These are phyloP conservation scores for Rhodotorula babjevae DNA, from an alignment of 768 basidiomycete species.

Conservation along the genomic window DNA sequence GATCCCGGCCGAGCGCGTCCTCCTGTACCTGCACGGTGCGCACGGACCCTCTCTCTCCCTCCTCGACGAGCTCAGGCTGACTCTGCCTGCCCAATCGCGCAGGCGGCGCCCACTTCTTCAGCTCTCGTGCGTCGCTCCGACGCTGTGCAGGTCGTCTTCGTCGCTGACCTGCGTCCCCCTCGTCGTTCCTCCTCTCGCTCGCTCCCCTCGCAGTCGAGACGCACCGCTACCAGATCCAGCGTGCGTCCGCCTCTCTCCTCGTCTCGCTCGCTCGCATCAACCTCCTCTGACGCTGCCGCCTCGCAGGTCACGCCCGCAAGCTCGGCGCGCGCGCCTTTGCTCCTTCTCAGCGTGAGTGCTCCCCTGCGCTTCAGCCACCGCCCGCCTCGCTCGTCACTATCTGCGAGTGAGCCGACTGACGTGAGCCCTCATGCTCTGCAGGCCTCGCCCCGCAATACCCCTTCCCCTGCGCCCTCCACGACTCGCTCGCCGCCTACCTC, in stretches of 20 bases:
- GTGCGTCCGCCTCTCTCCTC: neutral
- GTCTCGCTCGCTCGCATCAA: no score
- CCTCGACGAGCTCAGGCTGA: neutral
- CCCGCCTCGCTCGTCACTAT: no score
- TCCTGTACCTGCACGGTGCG: slow-evolving; percentile 48
- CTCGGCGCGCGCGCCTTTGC: slow-evolving; percentile 48
- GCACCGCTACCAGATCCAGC: slow-evolving; percentile 47
- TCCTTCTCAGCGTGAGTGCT: slow-evolving; percentile 21
- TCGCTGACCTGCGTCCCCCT: neutral
- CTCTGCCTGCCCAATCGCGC: no score
- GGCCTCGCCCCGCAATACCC: slow-evolving; percentile 87
- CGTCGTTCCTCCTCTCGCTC: neutral
- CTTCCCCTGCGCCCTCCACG: slow-evolving; percentile 74
- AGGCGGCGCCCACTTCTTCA: slow-evolving; percentile 49
- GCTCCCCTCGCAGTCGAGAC: slow-evolving; percentile 44
- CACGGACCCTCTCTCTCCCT: neutral
- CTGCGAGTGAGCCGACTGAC: no score
- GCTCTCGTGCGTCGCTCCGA: slow-evolving; percentile 27
- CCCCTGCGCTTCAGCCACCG: no score
- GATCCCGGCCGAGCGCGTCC: slow-evolving; percentile 41
- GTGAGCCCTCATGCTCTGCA: neutral
- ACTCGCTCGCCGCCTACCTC: slow-evolving; percentile 79
- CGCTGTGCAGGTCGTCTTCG: no score
- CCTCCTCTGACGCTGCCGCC: neutral
- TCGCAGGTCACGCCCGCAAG: slow-evolving; percentile 47